Evolutionary conservation across 1,139 yeast species (phyloP), one percentile per base, ranked within the genome.

Genomic region (Wickerhamomyces sp.): DNA sequence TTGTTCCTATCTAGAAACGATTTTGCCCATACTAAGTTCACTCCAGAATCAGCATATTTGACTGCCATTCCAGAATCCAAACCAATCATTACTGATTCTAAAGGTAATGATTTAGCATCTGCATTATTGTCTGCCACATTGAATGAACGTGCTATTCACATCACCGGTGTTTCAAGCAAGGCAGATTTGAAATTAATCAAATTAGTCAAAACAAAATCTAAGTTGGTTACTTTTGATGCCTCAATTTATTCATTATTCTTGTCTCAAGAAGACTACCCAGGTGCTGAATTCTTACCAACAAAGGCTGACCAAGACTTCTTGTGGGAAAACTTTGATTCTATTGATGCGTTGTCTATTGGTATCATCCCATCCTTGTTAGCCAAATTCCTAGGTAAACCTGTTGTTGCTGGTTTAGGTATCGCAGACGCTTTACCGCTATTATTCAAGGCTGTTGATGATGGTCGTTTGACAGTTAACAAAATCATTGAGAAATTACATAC

Each of bases 321-420:
- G 55, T 90, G 97, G 97, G 78, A 73, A 39, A 74, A 78, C 60
- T 66, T 92, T 54, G 74, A 67, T 25, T 68, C 73, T 33, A 75
- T 92, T 59, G 97, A 92, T 66, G 85, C 90, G 55, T 87, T 92
- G 73, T 80, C 96, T 29, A 72, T 90, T 53, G 97, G 97, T 51
- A 73, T 75, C 38, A 63, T 86, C 52, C 96, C 97, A 53, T 76
- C 81, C 43, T 70, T 76, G 49, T 67, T 89, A 46, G 89, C 95
- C 35, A 67, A 74, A 55, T 79, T 81, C 46, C 66, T 76, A 47
- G 82, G 83, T 40, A 64, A 78, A 55, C 67, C 73, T 40, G 71
- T 78, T 45, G 68, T 70, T 44, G 76, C 92, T 38, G 96, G 92
- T 46, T 67, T 80, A 48, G 96, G 96, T 49, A 71, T 85, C 54